Percentiles rank a stretch among this genome's conserved stretches.
phyloP scores from a whole-genome alignment of 306 rosid species.

The Hippophae rhamnoides region DNA sequence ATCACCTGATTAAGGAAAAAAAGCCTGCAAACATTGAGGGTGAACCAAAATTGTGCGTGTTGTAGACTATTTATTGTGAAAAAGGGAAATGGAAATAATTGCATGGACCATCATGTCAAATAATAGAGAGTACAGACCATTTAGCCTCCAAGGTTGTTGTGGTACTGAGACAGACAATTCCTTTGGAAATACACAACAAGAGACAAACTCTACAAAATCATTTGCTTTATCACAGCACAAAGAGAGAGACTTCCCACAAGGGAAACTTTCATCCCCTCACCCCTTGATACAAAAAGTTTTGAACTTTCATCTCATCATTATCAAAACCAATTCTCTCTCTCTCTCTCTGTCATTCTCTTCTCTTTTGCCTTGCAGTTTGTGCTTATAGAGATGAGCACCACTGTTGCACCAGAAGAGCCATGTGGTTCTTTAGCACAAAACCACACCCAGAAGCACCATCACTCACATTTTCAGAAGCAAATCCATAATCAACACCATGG shows the following conservation, averaged over 20 bases:
- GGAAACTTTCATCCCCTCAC: conserved; percentile 19
- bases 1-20: too few relatives aligned
- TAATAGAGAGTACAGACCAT: conserved; percentile 10
- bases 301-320: conserved; percentile 16
- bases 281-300: conserved; percentile 11
- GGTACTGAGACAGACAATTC: conserved; percentile 34
- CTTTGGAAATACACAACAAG: conserved; percentile 30
- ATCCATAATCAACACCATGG: conserved; percentile 25
- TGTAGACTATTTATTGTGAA: too few relatives aligned
- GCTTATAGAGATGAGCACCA: conserved; percentile 56
- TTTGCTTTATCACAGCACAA: conserved; percentile 21
- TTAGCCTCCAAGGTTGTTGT: conserved; percentile 31
- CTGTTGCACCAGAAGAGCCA: conserved; percentile 30
- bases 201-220: conserved; percentile 28
- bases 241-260: conserved; percentile 15
- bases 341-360: neutral
- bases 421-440: conserved; percentile 10
- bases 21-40: too few relatives aligned
- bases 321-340: conserved; percentile 16
- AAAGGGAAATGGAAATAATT: too few relatives aligned
- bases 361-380: conserved; percentile 22
- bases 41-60: too few relatives aligned
- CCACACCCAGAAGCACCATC: conserved; percentile 25
- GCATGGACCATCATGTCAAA: conserved; percentile 12
- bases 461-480: conserved; percentile 24